Conservation (phyloP, 2,329 filamentous ascomycete genomes). For the Shiraia bambusicola region DNA sequence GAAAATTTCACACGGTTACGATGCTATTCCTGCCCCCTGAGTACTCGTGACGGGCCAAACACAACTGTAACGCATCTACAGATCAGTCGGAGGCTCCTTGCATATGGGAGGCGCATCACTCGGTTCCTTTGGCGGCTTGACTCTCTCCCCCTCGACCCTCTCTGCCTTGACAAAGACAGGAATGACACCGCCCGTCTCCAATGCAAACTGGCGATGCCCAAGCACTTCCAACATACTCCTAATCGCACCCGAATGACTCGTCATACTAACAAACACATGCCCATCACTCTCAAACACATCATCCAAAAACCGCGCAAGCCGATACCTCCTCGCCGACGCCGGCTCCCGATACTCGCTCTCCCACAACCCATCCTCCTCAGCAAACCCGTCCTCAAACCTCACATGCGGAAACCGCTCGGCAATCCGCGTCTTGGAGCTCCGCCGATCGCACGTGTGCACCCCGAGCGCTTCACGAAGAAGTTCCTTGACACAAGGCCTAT, state of each 20-base stretch:
- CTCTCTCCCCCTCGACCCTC: constrained; percentile 41
- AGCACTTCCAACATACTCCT: constrained; percentile 57
- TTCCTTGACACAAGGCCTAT: constrained; percentile 64
- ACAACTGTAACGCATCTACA: neutral
- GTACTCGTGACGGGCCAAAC: too few species aligned
- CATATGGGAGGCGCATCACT: constrained; percentile 37
- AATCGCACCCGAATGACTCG: constrained; percentile 62
- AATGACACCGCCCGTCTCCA: constrained; percentile 68
- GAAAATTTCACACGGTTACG: too few species aligned
- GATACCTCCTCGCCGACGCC: constrained; percentile 20
- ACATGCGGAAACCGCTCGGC: constrained; percentile 53
- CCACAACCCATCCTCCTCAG: constrained; percentile 59
- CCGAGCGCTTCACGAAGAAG: constrained; percentile 65
- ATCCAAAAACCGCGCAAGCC: constrained; percentile 47
- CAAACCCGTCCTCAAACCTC: constrained; percentile 61
- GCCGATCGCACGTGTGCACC: constrained; percentile 68
- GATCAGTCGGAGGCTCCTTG: constrained; percentile 17
- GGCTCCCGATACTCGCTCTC: constrained; percentile 41
- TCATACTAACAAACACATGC: constrained; percentile 54
- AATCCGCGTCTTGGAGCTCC: constrained; percentile 57
- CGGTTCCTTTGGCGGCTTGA: constrained; percentile 31
- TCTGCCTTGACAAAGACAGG: constrained; percentile 65
- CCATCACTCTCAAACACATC: constrained; percentile 55
- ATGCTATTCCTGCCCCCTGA: too few species aligned
- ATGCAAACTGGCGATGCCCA: constrained; percentile 59